Conservation (phyloP, 2,329 filamentous ascomycete genomes). For the Colletotrichum abscissum region DNA sequence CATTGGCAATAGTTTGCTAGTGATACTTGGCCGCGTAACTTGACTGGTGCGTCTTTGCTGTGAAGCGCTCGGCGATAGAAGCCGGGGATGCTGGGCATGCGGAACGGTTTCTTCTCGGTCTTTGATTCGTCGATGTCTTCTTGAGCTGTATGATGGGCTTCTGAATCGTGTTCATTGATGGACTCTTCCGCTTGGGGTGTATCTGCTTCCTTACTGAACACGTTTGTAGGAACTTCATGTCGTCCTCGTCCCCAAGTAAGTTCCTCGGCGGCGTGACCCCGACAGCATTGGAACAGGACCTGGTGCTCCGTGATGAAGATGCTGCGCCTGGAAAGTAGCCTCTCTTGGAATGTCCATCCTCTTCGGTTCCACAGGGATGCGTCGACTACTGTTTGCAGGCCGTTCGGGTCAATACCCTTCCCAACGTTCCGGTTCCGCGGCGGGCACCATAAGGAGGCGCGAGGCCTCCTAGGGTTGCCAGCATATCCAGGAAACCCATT, state of each 20-base stretch:
- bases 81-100: neutral
- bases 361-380: conserved; percentile 22
- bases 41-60: neutral
- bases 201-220: neutral
- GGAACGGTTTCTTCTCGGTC: neutral
- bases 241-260: conserved; percentile 1
- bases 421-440: conserved; percentile 10
- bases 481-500: conserved; percentile 10
- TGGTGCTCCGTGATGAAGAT: conserved; percentile 33
- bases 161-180: neutral
- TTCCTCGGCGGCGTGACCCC: conserved; percentile 17
- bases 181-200: neutral
- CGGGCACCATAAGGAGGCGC: conserved; percentile 17
- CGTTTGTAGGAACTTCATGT: neutral
- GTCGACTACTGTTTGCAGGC: neutral
- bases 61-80: conserved; percentile 14
- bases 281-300: conserved; percentile 32
- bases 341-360: conserved; percentile 36
- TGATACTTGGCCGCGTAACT: neutral
- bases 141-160: neutral
- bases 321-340: conserved; percentile 24
- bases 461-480: neutral
- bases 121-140: neutral
- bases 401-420: conserved; percentile 11
- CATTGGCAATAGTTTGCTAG: conserved; percentile 53